Evolutionary conservation across 352 stramenopile species (phyloP).

Genomic region (Globisporangium solare): DNA sequence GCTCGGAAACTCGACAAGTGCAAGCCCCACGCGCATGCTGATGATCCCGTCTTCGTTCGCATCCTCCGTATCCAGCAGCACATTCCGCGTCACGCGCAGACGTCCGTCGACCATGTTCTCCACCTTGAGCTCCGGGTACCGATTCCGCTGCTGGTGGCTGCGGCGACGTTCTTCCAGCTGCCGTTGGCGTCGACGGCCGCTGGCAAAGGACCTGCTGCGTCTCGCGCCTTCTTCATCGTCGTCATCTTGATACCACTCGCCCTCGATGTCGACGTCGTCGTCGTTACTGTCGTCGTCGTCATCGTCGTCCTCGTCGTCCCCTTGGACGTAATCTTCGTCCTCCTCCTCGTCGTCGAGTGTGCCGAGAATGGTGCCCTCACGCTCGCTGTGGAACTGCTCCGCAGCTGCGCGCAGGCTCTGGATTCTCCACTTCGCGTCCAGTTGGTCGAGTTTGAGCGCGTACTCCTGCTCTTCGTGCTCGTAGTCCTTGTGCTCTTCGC

Average conservation of each 20-base stretch:
- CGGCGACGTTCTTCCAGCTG: neutral
- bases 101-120: slow-evolving; percentile 48
- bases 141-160: slow-evolving; percentile 2
- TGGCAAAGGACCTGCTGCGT: no score
- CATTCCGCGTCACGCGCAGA: slow-evolving; percentile 44
- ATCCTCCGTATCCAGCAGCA: slow-evolving; percentile 64
- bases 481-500: slow-evolving; percentile 12
- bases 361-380: slow-evolving; percentile 11
- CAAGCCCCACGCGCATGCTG: slow-evolving; percentile 56
- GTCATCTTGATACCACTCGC: slow-evolving; percentile 5
- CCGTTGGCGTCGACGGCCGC: neutral
- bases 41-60: slow-evolving; percentile 59
- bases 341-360: slow-evolving; percentile 5
- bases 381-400: slow-evolving; percentile 25
- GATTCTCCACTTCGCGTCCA: slow-evolving; percentile 55
- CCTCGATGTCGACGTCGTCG: slow-evolving; percentile 6
- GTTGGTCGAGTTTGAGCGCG: slow-evolving; percentile 35
- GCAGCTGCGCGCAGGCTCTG: slow-evolving; percentile 29
- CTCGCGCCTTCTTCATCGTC: slow-evolving; percentile 2
- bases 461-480: slow-evolving; percentile 48
- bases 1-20: slow-evolving; percentile 69
- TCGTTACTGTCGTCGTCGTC: slow-evolving; percentile 11
- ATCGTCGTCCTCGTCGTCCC: slow-evolving; percentile 14
- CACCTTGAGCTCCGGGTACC: slow-evolving; percentile 50
- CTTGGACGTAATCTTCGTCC: slow-evolving; percentile 7